phyloP scores from a whole-genome alignment of 2,329 filamentous ascomycete genomes.

The Sarocladium oryzae region DNA sequence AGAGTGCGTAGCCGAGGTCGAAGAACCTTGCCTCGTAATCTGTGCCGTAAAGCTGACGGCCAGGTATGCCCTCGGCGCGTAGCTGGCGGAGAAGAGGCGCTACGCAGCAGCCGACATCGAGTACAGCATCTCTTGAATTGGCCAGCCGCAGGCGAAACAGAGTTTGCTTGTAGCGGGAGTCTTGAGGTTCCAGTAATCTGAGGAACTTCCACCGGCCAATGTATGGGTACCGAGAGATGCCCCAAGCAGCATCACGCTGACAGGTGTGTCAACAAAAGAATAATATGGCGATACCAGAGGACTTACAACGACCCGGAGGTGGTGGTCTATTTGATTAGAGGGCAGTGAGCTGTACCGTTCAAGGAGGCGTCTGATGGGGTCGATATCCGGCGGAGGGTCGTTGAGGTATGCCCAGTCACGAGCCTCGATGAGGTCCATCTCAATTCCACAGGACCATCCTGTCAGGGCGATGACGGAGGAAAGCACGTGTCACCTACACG shows the following conservation, averaged over 20 bases:
- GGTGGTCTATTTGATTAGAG: slow-evolving; percentile 25
- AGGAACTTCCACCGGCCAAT: slow-evolving; percentile 46
- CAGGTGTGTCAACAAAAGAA: not conserved
- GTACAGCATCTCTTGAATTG: slow-evolving; percentile 32
- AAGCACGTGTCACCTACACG: slow-evolving; percentile 12
- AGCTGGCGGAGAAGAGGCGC: slow-evolving; percentile 45
- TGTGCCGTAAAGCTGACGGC: slow-evolving; percentile 40
- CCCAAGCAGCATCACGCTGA: slow-evolving; percentile 41
- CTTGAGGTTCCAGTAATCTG: slow-evolving; percentile 32
- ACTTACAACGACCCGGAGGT: slow-evolving; percentile 30
- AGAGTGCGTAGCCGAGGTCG: slow-evolving; percentile 57
- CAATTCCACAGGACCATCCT: slow-evolving; percentile 2
- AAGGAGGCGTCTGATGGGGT: slow-evolving; percentile 29
- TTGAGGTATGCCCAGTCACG: slow-evolving; percentile 31
- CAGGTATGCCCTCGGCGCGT: slow-evolving; percentile 41
- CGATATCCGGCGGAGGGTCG: slow-evolving; percentile 30
- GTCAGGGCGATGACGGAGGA: not conserved
- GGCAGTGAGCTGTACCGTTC: slow-evolving; percentile 32
- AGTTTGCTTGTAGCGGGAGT: slow-evolving; percentile 36
- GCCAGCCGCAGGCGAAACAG: slow-evolving; percentile 33
- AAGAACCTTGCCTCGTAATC: slow-evolving; percentile 46
- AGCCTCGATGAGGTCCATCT: slow-evolving; percentile 29
- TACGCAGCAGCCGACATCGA: slow-evolving; percentile 46
- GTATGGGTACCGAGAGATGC: slow-evolving; percentile 35
- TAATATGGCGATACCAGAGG: slow-evolving; percentile 9